Base-by-base conservation (phyloP, 1,284 basidiomycete species). In the Peniophora sp. region DNA sequence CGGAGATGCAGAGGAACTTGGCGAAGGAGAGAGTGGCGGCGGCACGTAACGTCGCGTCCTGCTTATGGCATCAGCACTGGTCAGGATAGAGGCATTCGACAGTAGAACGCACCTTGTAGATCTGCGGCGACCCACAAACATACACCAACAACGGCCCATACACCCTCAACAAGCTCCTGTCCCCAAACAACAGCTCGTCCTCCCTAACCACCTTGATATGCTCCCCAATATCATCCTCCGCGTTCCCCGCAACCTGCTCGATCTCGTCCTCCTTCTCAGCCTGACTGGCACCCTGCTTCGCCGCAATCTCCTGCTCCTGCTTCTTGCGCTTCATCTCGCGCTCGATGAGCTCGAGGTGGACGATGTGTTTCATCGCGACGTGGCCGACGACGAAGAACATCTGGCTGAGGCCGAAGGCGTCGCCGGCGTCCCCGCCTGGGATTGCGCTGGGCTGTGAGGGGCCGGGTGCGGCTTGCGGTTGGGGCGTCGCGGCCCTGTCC, bases 161-260 rank as follows among this genome's bases (percentile, higher is more conserved):
- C 9, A 90, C 64, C 2, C 88, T 82, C 47, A 99, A 71, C 47
- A 99, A 71, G 3, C 92, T 94, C n/a, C 86, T 72, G 1, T 82
- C 73, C 2, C 93, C 92, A 60, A 89, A 94, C 14, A 98, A 72
- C 46, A 99, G 72, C 68, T 98, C 95, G 14, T 78, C 80, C 69
- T 99, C 97, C 24, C 92, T 76, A 51, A 97, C 81, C 1, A 72
- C 78, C 2, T 84, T 83, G 43, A 99, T 89, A 3, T 88, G 78
- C 54, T 99, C 97, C 15, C 94, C 96, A 58, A 98, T 96, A 62
- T 99, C 96, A 65, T 99, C 96, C 66, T 99, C 96, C 18, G 94
- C 95, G 60, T 96, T 97, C 3, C 97, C 96, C 1, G 91, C 92
- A 2, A 99, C 96, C 60, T 97, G 94, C 57, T 99, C 96, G 0